Base-by-base conservation (phyloP, 352 stramenopile species). In the Saprolegnia parasitica region DNA sequence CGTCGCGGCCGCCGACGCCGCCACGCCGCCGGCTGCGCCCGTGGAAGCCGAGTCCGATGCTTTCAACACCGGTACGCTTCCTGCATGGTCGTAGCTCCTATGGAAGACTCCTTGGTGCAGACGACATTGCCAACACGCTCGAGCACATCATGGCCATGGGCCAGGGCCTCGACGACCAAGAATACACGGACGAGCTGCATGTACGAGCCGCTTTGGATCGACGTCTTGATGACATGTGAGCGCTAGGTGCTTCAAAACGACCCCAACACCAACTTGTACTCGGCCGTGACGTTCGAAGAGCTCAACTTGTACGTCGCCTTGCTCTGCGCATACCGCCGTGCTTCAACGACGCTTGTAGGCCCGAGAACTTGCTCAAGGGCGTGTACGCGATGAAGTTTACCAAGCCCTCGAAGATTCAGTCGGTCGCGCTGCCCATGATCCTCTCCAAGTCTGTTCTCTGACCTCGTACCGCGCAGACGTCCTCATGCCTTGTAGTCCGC, bases 311-410 rank as follows among this genome's bases (percentile, higher is more conserved):
- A 67, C 57, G 77, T 61, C n/a, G n/a, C n/a, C 11, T 65, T 10
- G 42, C 2, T 65, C 1, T 70, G 63, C 24, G 9, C 35, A 50
- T 57, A 4, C 73, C 35, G 67, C 23, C 37, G 8, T 60, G 68
- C 63, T 54, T 35, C 35, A 40, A 46, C 18, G 2, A 21, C 9
- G 39, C n/a, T 65, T 56, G 18, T 37, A 89, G 81, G 8, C 84
- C 84, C 0, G 86, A 91, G 45, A 35, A 76, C 40, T 74, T 94
- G 63, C 80, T 94, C 20, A 91, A 92, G 70, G 86, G 86, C 50
- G 84, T 94, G 56, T 94, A 94, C 71, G 80, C 80, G 54, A 90
- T 94, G 83, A 94, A 94, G 77, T 94, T 94, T 66, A 85, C 81
- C 72, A 92, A 92, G 72, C 86, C 86, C 21, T 90, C 81, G 57